phyloP scores from a whole-genome alignment of 768 basidiomycete species.

The Termitomyces sp. region DNA sequence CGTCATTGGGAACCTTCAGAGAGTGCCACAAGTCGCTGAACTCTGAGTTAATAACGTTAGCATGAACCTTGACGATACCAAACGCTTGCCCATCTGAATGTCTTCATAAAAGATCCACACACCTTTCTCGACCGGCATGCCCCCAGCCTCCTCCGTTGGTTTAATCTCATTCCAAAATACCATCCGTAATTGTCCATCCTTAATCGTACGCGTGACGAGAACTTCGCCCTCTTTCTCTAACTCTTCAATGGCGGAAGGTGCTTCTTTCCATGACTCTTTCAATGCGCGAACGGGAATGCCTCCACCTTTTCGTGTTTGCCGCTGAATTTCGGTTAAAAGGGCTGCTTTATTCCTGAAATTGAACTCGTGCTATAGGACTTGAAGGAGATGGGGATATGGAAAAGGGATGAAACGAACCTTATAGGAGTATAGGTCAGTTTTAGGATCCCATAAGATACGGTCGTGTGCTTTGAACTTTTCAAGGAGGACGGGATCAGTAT shows the following conservation, averaged over 20 bases:
- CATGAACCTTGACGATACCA: background rate
- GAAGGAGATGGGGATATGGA: background rate
- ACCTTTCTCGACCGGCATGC: conserved; percentile 78
- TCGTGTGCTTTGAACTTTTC: conserved; percentile 84
- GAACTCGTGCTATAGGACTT: conserved; percentile 66
- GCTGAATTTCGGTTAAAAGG: conserved; percentile 80
- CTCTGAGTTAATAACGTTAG: conserved; percentile 41
- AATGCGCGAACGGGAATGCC: conserved; percentile 79
- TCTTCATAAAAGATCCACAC: background rate
- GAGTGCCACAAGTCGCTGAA: conserved; percentile 86
- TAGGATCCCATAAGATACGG: conserved; percentile 71
- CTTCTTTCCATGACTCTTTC: conserved; percentile 91
- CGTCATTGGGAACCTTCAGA: conserved; percentile 80
- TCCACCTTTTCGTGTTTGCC: conserved; percentile 76
- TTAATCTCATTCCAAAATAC: conserved; percentile 91
- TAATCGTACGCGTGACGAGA: conserved; percentile 78
- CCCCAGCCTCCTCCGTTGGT: conserved; percentile 65
- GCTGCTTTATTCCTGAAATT: conserved; percentile 82
- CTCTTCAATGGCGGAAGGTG: conserved; percentile 78
- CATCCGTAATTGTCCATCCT: conserved; percentile 78
- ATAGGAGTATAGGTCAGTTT: conserved; percentile 83
- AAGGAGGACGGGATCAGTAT: conserved; percentile 62
- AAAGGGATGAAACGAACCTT: conserved; percentile 43
- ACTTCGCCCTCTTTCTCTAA: conserved; percentile 88
- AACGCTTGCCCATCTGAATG: conserved; percentile 6